Conservation (phyloP, 352 stramenopile genomes). For the Phytopythium sindhum region DNA sequence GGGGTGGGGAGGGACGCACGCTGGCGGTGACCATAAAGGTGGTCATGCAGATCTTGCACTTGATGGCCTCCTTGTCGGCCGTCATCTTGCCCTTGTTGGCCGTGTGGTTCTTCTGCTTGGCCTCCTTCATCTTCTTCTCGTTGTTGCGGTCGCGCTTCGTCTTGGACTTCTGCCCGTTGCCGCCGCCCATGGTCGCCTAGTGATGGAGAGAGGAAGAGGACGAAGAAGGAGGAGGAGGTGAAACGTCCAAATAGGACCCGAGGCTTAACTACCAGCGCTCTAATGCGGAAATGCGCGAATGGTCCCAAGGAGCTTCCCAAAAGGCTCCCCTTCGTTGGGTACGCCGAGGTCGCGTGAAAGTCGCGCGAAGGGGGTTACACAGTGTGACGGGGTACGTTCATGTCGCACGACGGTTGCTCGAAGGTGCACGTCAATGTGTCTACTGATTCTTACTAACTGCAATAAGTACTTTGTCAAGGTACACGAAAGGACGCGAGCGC, state of each 20-base stretch:
- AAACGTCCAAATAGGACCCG: too few species aligned
- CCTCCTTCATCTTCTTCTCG: conserved; percentile 82
- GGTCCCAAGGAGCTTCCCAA: not conserved
- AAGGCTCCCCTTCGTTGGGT: not conserved
- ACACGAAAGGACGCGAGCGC: conserved; percentile 3
- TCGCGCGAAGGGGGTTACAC: not conserved
- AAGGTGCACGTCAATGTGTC: not conserved
- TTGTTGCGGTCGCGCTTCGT: conserved; percentile 82
- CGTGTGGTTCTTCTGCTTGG: conserved; percentile 77
- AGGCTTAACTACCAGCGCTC: not conserved
- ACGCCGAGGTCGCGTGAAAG: not conserved
- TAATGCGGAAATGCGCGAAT: not conserved
- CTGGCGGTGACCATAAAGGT: conserved; percentile 85
- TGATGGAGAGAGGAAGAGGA: not conserved
- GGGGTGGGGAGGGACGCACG: conserved; percentile 29
- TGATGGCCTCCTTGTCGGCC: conserved; percentile 71
- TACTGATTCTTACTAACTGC: not conserved
- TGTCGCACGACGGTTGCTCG: conserved; percentile 5
- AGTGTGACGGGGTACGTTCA: not conserved
- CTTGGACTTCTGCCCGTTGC: conserved; percentile 81
- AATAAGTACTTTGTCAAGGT: not conserved
- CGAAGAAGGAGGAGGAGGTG: not conserved
- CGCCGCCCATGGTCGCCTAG: conserved; percentile 60
- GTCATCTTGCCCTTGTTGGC: conserved; percentile 82
- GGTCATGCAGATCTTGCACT: conserved; percentile 88